Evolutionary conservation across 768 basidiomycete species (phyloP), one percentile per base, ranked within the genome.

Genomic region (Rhodotorula graminis): DNA sequence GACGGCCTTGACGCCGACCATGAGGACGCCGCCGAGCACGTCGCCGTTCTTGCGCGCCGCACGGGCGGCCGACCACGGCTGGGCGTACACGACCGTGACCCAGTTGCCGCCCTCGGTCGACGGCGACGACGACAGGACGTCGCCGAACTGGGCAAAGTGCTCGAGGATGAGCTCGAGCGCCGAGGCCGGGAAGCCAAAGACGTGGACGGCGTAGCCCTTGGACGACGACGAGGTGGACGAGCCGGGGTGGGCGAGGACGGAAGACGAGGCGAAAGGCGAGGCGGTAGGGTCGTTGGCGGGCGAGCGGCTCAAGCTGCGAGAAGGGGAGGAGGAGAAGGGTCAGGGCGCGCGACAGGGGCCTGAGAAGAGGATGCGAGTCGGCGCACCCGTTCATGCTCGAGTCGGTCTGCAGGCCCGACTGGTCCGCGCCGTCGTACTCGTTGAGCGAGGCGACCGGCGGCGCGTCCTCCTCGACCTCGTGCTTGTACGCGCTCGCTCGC

Each of bases 151-250:
- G 12, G 79, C 57, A 31, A 94, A 81, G 57, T 76, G 69, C 25
- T 76, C 66, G 66, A 79, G 67, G 42, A 81, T 66, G 25, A 87
- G 79, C 64, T 85, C 87, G 80, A 89, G 90, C 78, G 88, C 88
- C 80, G 92, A 90, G 46, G 87, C 83, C 11, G 92, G 91, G 79
- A 92, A 94, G n/a, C 92, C 92, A 72, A 92, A 94, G 64, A 94
- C 87, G 77, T 92, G 84, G 49, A 94, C 84, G 23, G 77, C 57
- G 47, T 67, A 72, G 65, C 71, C 42, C 37, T 50, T 46, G 21
- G 18, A 19, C 40, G 58, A 15, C 25, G 58, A 15, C 25, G 58
- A 12, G 18, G 60, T 19, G 5, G 67, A 42, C 11, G 63, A 29
- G 42, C 52, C 49, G 37, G 64, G 59, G 29, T 46, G 60, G 55